These are phyloP conservation scores for Fusarium anthophilum DNA, from an alignment of 2,329 filamentous ascomycete species.

Conservation along the genomic window DNA sequence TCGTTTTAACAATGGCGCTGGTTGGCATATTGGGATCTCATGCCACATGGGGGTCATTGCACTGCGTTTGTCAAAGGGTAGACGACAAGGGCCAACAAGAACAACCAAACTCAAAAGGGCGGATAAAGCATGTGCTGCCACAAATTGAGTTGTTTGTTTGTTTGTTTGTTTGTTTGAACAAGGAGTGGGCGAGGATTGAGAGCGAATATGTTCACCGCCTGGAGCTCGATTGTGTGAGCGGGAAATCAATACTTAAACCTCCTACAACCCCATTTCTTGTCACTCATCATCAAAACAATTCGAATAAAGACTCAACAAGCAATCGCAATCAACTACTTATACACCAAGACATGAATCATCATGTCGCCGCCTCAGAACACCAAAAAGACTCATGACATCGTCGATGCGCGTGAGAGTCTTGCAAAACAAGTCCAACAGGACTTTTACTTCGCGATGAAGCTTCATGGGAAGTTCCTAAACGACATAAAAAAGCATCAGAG, in stretches of 20 bases:
- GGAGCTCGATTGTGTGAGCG: not conserved
- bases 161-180: not conserved
- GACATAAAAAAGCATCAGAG: too few relatives aligned
- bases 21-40: not conserved
- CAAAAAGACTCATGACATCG: too few relatives aligned
- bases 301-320: rapidly evolving
- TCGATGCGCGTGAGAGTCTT: too few relatives aligned
- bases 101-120: not conserved
- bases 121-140: not conserved
- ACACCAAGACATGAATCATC: not conserved
- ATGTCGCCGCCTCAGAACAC: too few relatives aligned
- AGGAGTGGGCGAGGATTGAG: not conserved
- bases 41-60: not conserved
- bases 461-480: too few relatives aligned
- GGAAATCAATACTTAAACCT: not conserved
- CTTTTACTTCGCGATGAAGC: too few relatives aligned
- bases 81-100: not conserved
- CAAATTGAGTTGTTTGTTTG: not conserved
- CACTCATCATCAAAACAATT: not conserved
- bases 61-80: not conserved
- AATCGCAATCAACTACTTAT: not conserved
- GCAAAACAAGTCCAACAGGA: too few relatives aligned
- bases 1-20: not conserved
- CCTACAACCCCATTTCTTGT: not conserved
- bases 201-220: not conserved